phyloP scores from a whole-genome alignment of 768 basidiomycete species.

The Psilocybe azurescens region DNA sequence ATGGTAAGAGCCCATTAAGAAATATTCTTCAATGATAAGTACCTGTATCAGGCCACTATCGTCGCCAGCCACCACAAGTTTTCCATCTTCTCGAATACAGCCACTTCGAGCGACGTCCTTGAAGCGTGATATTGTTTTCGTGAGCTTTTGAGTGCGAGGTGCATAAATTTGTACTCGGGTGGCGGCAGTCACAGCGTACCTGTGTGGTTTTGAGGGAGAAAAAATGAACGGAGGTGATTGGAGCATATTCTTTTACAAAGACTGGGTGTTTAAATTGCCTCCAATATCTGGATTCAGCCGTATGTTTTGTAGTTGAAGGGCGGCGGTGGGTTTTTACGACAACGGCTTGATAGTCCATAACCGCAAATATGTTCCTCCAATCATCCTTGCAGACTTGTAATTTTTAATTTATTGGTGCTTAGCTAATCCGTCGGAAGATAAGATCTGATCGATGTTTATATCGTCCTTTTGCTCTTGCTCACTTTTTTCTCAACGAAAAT shows the following conservation, averaged over 20 bases:
- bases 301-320: conserved; percentile 60
- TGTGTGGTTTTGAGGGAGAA: conserved; percentile 83
- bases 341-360: conserved; percentile 85
- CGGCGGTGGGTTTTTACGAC: conserved; percentile 66
- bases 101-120: conserved; percentile 95
- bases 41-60: conserved; percentile 91
- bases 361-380: conserved; percentile 22
- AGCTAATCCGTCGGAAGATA: conserved; percentile 29
- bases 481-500: conserved; percentile 22
- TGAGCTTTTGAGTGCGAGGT: conserved; percentile 94
- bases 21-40: conserved; percentile 11
- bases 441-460: conserved; percentile 41
- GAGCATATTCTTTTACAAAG: conserved; percentile 97
- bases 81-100: conserved; percentile 90
- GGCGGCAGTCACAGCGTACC: conserved; percentile 95
- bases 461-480: conserved; percentile 13
- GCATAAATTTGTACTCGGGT: conserved; percentile 95
- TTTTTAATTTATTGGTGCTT: conserved; percentile 4
- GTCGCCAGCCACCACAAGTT: conserved; percentile 93
- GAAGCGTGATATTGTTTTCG: conserved; percentile 95
- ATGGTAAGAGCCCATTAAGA: neutral
- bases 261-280: conserved; percentile 88
- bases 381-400: conserved; percentile 1
- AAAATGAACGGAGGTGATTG: conserved; percentile 94
- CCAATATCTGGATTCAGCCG: conserved; percentile 84